Evolutionary conservation across 352 stramenopile species (phyloP), one percentile per base, ranked within the genome.

Genomic region (Phytophthora citrophthora): DNA sequence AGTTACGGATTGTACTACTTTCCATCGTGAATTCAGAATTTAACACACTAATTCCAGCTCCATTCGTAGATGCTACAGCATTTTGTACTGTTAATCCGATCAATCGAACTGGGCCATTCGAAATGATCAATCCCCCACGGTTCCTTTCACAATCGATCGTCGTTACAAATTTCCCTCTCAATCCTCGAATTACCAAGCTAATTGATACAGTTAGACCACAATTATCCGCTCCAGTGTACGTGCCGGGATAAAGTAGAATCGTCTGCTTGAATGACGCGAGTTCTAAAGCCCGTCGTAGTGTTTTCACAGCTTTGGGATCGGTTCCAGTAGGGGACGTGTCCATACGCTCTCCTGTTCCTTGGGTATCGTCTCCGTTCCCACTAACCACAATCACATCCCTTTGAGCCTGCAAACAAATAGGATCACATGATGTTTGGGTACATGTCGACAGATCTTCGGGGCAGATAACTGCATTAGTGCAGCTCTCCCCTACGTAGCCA

Each of bases 401-500:
- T 26, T 53, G 41, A 12, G 57, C 48, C 12, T 71, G 20, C 0
- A 72, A 54, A 31, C 82, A 91, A 23, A 88, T 50, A 1, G 71
- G 68, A 9, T 89, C 76, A 26, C 82, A 91, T 4, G 63, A 58
- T 7, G 39, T 54, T 0, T 9, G 8, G 16, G 51, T 68, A 41
- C 82, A 91, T 0, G 52, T 52, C 13, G 67, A 57, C 2, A 72
- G 3, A 41, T 86, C 56, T 13, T 53, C 46, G 3, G 77, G 79
- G 24, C 82, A 91, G 1, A 89, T 40, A 5, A 82, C 62, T 18
- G 72, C 54, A 43, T 89, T 91, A 16, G 74, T 86, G 50, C 79
- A 91, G 50, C 86, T 83, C 50, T 91, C 82, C 7, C 82, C 82
- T 7, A 83, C 65, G 46, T 74, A 89, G 0, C 79, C 79, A n/a